Conservation (phyloP, 2,329 filamentous ascomycete species). For the Fusarium veterinarium region DNA sequence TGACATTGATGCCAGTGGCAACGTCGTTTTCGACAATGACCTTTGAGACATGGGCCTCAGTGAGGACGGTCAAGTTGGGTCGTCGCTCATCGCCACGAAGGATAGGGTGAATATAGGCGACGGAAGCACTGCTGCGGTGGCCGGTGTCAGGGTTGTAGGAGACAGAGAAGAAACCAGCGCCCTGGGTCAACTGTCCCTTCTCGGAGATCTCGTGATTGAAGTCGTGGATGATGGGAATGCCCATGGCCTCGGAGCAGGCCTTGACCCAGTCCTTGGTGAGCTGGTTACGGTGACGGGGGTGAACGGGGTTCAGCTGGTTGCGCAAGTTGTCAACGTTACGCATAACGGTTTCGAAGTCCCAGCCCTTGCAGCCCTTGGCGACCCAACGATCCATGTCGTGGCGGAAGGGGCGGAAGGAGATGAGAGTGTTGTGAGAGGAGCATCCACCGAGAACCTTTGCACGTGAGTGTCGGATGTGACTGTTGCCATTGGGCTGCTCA, state of each 20-base stretch:
- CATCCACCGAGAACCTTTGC: slow-evolving; percentile 94
- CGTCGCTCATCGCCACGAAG: slow-evolving; percentile 84
- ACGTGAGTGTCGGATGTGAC: slow-evolving; percentile 89
- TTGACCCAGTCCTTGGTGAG: slow-evolving; percentile 91
- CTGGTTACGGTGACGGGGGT: slow-evolving; percentile 87
- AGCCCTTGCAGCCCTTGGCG: slow-evolving; percentile 82
- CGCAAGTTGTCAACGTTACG: slow-evolving; percentile 84
- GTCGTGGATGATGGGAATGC: slow-evolving; percentile 84
- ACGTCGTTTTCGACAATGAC: slow-evolving; percentile 77
- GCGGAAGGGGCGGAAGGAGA: slow-evolving; percentile 91
- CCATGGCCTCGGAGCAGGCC: slow-evolving; percentile 80
- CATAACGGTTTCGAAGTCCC: slow-evolving; percentile 88
- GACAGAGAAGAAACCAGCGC: slow-evolving; percentile 90
- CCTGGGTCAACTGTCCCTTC: slow-evolving; percentile 77
- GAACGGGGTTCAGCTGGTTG: slow-evolving; percentile 91
- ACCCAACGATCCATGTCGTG: slow-evolving; percentile 91
- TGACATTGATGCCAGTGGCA: slow-evolving; percentile 80
- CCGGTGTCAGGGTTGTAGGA: slow-evolving; percentile 92
- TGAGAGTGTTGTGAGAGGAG: slow-evolving; percentile 93
- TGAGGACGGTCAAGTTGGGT: slow-evolving; percentile 86
- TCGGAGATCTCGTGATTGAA: slow-evolving; percentile 87
- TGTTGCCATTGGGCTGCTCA: slow-evolving; percentile 93
- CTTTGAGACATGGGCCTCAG: slow-evolving; percentile 87
- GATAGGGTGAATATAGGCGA: slow-evolving; percentile 94
- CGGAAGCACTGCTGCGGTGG: slow-evolving; percentile 84